phyloP scores from a whole-genome alignment of 2,329 filamentous ascomycete species.

The Trichophyton benhamiae region DNA sequence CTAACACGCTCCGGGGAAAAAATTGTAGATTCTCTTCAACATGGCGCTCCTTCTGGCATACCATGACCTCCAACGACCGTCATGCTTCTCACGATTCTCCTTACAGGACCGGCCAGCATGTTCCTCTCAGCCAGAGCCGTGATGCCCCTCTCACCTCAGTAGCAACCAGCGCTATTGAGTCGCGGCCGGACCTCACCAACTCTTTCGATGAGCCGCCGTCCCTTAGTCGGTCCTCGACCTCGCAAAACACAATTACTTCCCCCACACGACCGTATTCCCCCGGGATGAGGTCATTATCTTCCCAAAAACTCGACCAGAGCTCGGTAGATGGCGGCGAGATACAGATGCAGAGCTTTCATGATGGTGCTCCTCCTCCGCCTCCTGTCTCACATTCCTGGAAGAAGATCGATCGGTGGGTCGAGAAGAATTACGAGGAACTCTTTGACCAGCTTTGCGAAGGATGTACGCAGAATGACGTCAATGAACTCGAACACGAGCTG shows the following conservation, averaged over 20 bases:
- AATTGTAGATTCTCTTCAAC: slow-evolving; percentile 50
- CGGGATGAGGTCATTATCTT: slow-evolving; percentile 68
- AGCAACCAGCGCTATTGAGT: slow-evolving; percentile 74
- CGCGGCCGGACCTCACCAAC: slow-evolving; percentile 67
- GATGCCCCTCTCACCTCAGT: slow-evolving; percentile 76
- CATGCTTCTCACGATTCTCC: slow-evolving; percentile 88
- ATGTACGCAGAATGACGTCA: slow-evolving; percentile 85
- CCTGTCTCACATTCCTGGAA: slow-evolving; percentile 83
- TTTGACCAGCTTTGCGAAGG: slow-evolving; percentile 88
- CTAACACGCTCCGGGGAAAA: neutral
- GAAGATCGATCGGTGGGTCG: slow-evolving; percentile 86
- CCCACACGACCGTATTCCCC: slow-evolving; percentile 71
- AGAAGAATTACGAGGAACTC: slow-evolving; percentile 89
- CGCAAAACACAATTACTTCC: slow-evolving; percentile 43
- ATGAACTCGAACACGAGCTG: slow-evolving; percentile 89
- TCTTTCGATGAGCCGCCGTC: slow-evolving; percentile 63
- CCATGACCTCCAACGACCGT: slow-evolving; percentile 66
- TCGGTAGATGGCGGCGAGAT: slow-evolving; percentile 64
- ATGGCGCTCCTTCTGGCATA: slow-evolving; percentile 91
- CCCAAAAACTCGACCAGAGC: slow-evolving; percentile 50
- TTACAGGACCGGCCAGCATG: slow-evolving; percentile 79
- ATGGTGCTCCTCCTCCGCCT: slow-evolving; percentile 79
- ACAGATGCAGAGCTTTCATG: slow-evolving; percentile 89
- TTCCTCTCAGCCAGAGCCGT: slow-evolving; percentile 71
- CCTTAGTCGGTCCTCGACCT: slow-evolving; percentile 36